phyloP scores from a whole-genome alignment of 1,139 yeast genomes.

The Suhomyces coccinellae region DNA sequence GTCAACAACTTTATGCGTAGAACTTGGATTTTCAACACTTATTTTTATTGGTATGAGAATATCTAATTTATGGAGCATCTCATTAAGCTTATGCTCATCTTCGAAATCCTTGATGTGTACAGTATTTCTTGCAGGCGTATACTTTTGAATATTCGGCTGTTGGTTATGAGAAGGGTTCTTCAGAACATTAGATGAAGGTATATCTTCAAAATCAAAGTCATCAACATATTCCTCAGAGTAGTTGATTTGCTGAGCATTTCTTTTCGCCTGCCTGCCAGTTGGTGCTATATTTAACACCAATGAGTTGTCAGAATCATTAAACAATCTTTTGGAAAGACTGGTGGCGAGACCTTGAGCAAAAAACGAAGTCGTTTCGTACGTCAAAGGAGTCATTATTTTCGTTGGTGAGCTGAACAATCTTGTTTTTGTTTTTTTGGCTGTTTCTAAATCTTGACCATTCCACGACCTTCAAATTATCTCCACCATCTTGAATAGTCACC shows the following conservation, averaged over 20 bases:
- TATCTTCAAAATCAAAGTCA: slow-evolving; percentile 70
- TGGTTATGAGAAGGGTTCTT: slow-evolving; percentile 16
- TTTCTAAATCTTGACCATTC: no score
- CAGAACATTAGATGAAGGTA: slow-evolving; percentile 25
- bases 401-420: not conserved
- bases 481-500: not conserved
- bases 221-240: slow-evolving; percentile 71
- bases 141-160: slow-evolving; percentile 32
- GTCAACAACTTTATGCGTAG: slow-evolving; percentile 65
- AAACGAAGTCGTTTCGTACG: slow-evolving; percentile 18
- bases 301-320: slow-evolving; percentile 59
- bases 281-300: slow-evolving; percentile 68
- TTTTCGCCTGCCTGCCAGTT: slow-evolving; percentile 73
- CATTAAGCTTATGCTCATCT: slow-evolving; percentile 26
- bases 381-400: slow-evolving; percentile 13
- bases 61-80: slow-evolving; percentile 33
- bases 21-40: slow-evolving; percentile 67
- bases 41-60: slow-evolving; percentile 77
- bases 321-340: slow-evolving; percentile 18
- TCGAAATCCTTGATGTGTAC: slow-evolving; percentile 28
- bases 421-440: no score
- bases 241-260: slow-evolving; percentile 71
- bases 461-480: slow-evolving; percentile 7
- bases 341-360: slow-evolving; percentile 20
- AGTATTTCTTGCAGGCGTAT: slow-evolving; percentile 38